Evolutionary conservation across 768 basidiomycete species (phyloP).

Genomic region (Agaricus blazei): DNA sequence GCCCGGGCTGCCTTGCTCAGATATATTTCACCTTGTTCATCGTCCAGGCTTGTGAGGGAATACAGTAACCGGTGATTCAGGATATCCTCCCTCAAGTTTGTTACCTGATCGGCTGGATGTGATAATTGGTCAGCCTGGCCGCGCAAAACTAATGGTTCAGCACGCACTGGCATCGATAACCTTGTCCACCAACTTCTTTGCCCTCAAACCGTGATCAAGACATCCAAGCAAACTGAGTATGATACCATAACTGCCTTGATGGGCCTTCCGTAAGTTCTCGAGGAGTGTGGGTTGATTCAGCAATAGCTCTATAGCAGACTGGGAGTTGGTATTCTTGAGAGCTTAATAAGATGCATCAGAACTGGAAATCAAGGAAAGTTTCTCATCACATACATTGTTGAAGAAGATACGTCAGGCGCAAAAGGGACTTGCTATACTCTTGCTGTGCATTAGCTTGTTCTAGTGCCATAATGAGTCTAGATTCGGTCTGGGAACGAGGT

Average conservation of each 20-base stretch:
- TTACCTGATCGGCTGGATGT: slow-evolving; percentile 78
- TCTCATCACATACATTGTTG: slow-evolving; percentile 55
- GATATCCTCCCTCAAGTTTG: slow-evolving; percentile 88
- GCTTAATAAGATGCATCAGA: slow-evolving; percentile 32
- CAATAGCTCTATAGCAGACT: slow-evolving; percentile 81
- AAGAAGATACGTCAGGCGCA: slow-evolving; percentile 76
- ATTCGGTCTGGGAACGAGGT: slow-evolving; percentile 41
- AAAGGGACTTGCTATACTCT: slow-evolving; percentile 67
- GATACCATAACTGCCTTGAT: slow-evolving; percentile 88
- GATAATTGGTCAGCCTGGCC: no score
- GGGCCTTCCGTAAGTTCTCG: slow-evolving; percentile 84
- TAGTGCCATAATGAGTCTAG: slow-evolving; percentile 55
- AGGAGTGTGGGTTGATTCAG: slow-evolving; percentile 75
- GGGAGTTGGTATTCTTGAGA: slow-evolving; percentile 57
- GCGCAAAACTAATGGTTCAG: not conserved
- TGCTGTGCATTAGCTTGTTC: slow-evolving; percentile 79
- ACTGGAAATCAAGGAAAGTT: not conserved
- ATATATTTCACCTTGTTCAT: slow-evolving; percentile 50
- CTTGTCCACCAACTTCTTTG: slow-evolving; percentile 88
- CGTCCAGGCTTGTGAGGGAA: slow-evolving; percentile 73
- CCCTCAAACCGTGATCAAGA: slow-evolving; percentile 76
- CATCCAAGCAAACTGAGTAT: slow-evolving; percentile 92
- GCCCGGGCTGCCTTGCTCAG: slow-evolving; percentile 68
- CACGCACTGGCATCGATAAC: slow-evolving; percentile 70
- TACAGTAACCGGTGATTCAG: slow-evolving; percentile 80